Evolutionary conservation across 2,329 filamentous ascomycete genomes (phyloP).

Genomic region (Myriosclerotinia duriaeana): DNA sequence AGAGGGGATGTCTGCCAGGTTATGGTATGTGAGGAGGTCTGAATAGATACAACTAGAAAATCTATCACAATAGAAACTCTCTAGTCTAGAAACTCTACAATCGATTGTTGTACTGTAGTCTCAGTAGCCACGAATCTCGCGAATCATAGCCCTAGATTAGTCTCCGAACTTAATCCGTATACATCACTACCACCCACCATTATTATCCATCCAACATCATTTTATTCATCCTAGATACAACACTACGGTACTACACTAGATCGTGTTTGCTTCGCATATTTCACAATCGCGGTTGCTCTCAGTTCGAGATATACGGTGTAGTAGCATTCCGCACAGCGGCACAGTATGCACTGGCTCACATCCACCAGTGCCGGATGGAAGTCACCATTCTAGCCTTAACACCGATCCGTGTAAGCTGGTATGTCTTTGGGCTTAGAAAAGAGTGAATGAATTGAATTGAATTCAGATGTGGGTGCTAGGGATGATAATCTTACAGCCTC

Average conservation of each 20-base stretch:
- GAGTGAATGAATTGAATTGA: not conserved
- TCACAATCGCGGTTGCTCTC: not conserved
- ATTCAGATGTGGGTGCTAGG: not conserved
- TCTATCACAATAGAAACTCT: no score
- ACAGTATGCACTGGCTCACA: not conserved
- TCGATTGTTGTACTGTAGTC: no score
- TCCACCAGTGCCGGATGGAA: conserved; percentile 3
- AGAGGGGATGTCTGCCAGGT: not conserved
- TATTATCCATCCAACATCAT: conserved; percentile 3
- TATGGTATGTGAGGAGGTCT: not conserved
- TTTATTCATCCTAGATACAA: not conserved
- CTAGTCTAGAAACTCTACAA: no score
- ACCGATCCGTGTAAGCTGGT: conserved; percentile 10
- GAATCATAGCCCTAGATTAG: not conserved
- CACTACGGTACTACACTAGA: not conserved
- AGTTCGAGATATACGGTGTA: not conserved
- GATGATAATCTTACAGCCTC: not conserved
- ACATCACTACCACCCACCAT: not conserved
- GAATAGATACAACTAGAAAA: no score
- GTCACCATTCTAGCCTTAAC: conserved; percentile 10
- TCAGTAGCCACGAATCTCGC: not conserved
- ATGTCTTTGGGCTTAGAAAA: not conserved
- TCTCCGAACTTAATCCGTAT: not conserved
- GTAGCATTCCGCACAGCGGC: not conserved
- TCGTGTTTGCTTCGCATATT: not conserved